Evolutionary conservation across 306 rosid species (phyloP), one percentile per base, ranked within the genome.

Genomic region (Cicer cuneatum): DNA sequence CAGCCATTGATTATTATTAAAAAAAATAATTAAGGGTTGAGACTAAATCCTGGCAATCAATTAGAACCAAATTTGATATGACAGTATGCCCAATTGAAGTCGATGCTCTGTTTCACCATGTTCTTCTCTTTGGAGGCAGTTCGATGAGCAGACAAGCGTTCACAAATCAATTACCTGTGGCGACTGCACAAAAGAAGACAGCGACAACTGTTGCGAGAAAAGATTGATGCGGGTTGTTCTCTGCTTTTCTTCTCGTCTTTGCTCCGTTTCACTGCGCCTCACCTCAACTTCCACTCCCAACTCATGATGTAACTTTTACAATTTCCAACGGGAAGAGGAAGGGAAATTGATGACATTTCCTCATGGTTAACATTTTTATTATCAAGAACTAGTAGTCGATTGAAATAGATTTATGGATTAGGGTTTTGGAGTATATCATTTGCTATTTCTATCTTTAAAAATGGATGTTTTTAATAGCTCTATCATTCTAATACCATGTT

Each of bases 1-100:
- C 61, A 54, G 61, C 61, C 13, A 19, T 54, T 54, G n/a, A 54
- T 54, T 54, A 53, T 53, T 53, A 24, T 24, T 24, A 24, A 24
- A 53, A 54, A 9, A 53, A 8, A 53, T 18, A 53, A 53, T 18
- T 12, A 53, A 53, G 35, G 60, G 35, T 53, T 53, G 11, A 52
- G 58, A 52, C 19, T 53, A 53, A 53, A 53, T 53, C 8, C 35
- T 2, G 24, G 35, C 60, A 18, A 18, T 18, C 33, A 3, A 53
- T 53, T 53, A 18, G 13, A 29, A 53, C 13, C 35, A 2, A 16
- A 16, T 52, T 14, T 13, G 58, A 52, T 52, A 52, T 47, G 18
- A 2, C 15, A 47, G 53, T 47, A 47, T 47, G 53, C 16, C n/a
- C 53, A 13, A n/a, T 47, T 5, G 53, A 47, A 47, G 53, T 47